Percentiles rank a stretch among this genome's conserved stretches.
phyloP scores from a whole-genome alignment of 805 yeast genomes.

The Tetrapisispora nanseiensis region DNA sequence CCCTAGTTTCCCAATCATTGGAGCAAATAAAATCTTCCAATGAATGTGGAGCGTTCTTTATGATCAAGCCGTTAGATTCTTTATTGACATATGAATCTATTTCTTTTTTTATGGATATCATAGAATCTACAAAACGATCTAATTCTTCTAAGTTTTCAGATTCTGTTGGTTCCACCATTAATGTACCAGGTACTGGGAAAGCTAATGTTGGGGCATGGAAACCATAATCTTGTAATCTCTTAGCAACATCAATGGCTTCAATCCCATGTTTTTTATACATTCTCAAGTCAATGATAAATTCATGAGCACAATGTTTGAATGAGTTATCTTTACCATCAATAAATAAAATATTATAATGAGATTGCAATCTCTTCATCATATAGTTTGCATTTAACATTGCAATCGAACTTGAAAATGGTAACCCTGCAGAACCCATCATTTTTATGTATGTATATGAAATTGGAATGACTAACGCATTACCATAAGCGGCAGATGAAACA shows the following conservation, averaged over 20 bases:
- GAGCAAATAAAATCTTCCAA: constrained; percentile 63
- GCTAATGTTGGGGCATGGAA: constrained; percentile 99
- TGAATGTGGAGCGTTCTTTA: constrained; percentile 90
- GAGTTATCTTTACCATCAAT: constrained; percentile 35
- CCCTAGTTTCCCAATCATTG: constrained; percentile 68
- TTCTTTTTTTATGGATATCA: constrained; percentile 75
- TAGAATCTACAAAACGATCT: constrained; percentile 81
- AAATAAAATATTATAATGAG: constrained; percentile 68
- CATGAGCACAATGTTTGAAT: constrained; percentile 82
- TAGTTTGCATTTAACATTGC: constrained; percentile 95
- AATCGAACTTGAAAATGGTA: constrained; percentile 77
- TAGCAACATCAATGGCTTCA: constrained; percentile 94
- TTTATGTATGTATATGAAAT: constrained; percentile 93
- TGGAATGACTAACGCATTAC: constrained; percentile 87
- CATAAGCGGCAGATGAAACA: constrained; percentile 90
- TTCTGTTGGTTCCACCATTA: constrained; percentile 98
- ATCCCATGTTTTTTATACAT: constrained; percentile 69
- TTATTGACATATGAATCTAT: constrained; percentile 64
- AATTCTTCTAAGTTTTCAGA: constrained; percentile 82
- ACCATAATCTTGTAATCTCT: constrained; percentile 94
- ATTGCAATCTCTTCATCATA: constrained; percentile 71
- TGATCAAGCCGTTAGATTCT: constrained; percentile 53
- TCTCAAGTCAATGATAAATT: constrained; percentile 86
- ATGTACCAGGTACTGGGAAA: constrained; percentile 95
- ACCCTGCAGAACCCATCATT: constrained; percentile 77